phyloP scores from a whole-genome alignment of 2,329 filamentous ascomycete genomes.

The Fusarium sp. region DNA sequence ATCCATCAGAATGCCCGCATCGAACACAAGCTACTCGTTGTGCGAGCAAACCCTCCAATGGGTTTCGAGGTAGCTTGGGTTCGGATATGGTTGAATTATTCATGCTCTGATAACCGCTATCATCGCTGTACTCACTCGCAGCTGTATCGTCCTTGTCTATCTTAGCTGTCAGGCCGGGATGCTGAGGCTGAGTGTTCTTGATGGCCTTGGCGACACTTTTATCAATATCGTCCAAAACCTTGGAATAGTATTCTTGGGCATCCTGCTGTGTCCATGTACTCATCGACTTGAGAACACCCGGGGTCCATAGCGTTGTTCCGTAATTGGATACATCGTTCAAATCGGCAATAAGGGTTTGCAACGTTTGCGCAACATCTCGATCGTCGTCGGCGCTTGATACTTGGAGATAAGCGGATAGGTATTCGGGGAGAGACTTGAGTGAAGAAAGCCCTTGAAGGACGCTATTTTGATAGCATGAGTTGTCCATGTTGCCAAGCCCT shows the following conservation, averaged over 20 bases:
- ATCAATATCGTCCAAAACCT: constrained; percentile 85
- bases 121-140: constrained; percentile 62
- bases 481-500: constrained; percentile 90
- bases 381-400: constrained; percentile 42
- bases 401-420: constrained; percentile 62
- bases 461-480: constrained; percentile 98
- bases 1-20: constrained; percentile 87
- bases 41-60: constrained; percentile 85
- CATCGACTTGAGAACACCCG: constrained; percentile 84
- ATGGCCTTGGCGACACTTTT: constrained; percentile 71
- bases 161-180: constrained; percentile 53
- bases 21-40: constrained; percentile 87
- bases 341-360: constrained; percentile 73
- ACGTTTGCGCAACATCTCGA: constrained; percentile 55
- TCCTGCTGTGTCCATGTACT: constrained; percentile 97
- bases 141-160: constrained; percentile 53
- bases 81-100: constrained; percentile 51
- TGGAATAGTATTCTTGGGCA: constrained; percentile 96
- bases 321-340: constrained; percentile 76
- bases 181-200: constrained; percentile 40
- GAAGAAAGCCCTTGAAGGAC: constrained; percentile 87
- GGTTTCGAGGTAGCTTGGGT: constrained; percentile 66
- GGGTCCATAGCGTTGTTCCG: constrained; percentile 83
- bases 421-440: constrained; percentile 72
- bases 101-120: constrained; percentile 65